These are phyloP conservation scores for Calocera cornea DNA, from an alignment of 768 basidiomycete species.

Conservation along the genomic window DNA sequence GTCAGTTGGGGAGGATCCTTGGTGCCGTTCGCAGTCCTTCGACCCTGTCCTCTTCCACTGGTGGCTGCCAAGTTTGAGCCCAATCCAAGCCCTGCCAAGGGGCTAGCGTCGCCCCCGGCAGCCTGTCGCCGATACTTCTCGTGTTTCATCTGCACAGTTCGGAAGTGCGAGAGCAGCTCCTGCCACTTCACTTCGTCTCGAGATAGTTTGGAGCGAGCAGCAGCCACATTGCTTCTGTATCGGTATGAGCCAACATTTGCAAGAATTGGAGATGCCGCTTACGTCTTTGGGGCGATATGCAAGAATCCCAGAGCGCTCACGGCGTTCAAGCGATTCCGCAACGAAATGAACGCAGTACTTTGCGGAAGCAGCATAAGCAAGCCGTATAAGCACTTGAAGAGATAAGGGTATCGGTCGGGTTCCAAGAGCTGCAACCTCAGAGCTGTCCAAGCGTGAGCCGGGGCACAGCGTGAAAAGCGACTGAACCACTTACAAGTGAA, in stretches of 20 bases:
- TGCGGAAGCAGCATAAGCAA: slow-evolving; percentile 94
- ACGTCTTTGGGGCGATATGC: slow-evolving; percentile 81
- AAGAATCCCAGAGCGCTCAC: slow-evolving; percentile 91
- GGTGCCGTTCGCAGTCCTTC: not conserved
- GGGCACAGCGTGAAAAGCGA: not conserved
- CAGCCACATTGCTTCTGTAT: slow-evolving; percentile 14
- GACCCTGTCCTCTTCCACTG: not conserved
- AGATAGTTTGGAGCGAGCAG: slow-evolving; percentile 60
- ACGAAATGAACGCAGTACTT: slow-evolving; percentile 87
- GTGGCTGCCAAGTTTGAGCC: not conserved
- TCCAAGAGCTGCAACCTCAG: slow-evolving; percentile 87
- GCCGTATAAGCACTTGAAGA: slow-evolving; percentile 96
- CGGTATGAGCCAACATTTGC: slow-evolving; percentile 15
- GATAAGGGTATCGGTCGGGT: slow-evolving; percentile 87
- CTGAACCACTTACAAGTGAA: slow-evolving; percentile 65
- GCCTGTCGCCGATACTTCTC: slow-evolving; percentile 79
- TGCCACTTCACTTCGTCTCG: slow-evolving; percentile 94
- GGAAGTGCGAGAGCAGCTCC: slow-evolving; percentile 85
- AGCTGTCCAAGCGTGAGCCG: slow-evolving; percentile 31
- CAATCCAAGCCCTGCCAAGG: not conserved
- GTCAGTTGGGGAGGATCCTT: not conserved
- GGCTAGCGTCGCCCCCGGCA: slow-evolving; percentile 42
- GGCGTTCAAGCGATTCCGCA: slow-evolving; percentile 85
- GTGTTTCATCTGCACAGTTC: slow-evolving; percentile 74
- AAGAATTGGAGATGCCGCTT: slow-evolving; percentile 20